These are phyloP conservation scores for Tuber borchii DNA, from an alignment of 495 filamentous ascomycete genomes.

Conservation along the genomic window DNA sequence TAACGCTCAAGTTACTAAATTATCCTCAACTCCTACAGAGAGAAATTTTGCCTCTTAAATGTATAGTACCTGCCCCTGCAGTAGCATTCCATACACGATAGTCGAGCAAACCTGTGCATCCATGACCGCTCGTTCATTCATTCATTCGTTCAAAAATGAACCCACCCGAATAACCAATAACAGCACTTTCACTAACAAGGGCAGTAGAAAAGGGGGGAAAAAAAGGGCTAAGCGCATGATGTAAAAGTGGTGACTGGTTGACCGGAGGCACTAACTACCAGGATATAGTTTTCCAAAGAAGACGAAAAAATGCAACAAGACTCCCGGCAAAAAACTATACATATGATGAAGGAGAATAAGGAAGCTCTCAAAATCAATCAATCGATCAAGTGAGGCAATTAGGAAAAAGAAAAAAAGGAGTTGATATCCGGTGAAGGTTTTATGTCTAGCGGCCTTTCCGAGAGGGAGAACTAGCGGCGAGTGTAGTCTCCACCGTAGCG, in stretches of 20 bases:
- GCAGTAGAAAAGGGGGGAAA: background rate
- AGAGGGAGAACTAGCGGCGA: background rate
- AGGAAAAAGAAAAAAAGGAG: background rate
- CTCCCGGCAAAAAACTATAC: background rate
- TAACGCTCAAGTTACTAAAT: background rate
- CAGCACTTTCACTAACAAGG: background rate
- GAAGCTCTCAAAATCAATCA: background rate
- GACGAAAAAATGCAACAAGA: background rate
- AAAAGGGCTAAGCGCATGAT: background rate
- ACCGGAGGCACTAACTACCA: background rate
- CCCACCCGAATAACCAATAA: background rate
- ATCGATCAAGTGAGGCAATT: background rate
- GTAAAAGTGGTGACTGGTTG: background rate
- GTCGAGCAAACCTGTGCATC: background rate
- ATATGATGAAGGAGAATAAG: background rate
- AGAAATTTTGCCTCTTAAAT: background rate
- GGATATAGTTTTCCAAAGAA: background rate
- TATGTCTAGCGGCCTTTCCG: background rate
- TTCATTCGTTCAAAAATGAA: background rate
- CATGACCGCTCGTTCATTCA: background rate
- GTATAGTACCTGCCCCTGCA: background rate
- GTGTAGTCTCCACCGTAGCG: background rate
- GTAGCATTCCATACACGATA: background rate
- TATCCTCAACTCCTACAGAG: background rate
- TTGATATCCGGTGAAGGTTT: background rate